phyloP scores from a whole-genome alignment of 805 yeast genomes.

The Candida orba region DNA sequence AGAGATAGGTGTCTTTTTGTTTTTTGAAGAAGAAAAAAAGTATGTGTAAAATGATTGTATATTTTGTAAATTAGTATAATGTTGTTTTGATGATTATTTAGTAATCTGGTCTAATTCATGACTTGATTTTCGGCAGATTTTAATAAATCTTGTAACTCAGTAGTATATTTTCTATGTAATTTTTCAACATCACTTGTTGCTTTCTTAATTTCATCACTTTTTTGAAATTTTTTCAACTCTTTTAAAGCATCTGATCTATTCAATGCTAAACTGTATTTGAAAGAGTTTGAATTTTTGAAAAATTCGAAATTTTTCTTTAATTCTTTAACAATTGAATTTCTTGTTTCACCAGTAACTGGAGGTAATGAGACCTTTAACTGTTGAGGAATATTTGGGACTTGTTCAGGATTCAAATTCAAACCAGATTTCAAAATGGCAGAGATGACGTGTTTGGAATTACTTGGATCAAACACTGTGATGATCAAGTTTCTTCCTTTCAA shows the following conservation, averaged over 20 bases:
- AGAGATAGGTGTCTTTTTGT: neutral
- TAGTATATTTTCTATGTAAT: conserved; percentile 56
- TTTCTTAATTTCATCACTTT: conserved; percentile 50
- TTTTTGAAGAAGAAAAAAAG: neutral
- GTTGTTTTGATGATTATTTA: neutral
- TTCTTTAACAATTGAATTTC: conserved; percentile 44
- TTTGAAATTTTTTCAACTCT: conserved; percentile 42
- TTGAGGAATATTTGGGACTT: conserved; percentile 65
- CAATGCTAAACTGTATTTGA: conserved; percentile 43
- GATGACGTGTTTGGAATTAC: conserved; percentile 57
- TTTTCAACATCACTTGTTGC: conserved; percentile 58
- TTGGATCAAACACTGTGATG: conserved; percentile 86
- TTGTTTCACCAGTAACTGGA: conserved; percentile 62
- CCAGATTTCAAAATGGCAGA: conserved; percentile 64
- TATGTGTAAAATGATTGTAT: neutral
- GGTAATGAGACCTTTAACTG: conserved; percentile 69
- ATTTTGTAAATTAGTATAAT: neutral
- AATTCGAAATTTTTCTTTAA: conserved; percentile 63
- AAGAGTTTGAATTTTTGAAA: conserved; percentile 42
- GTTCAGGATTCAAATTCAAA: conserved; percentile 74
- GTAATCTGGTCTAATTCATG: neutral
- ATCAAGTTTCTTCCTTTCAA: conserved; percentile 60
- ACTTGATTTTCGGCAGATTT: conserved; percentile 47
- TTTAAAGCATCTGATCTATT: conserved; percentile 54
- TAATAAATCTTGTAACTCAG: conserved; percentile 47